Evolutionary conservation across 2,329 filamentous ascomycete species (phyloP), one percentile per base, ranked within the genome.

Genomic region (Chaetomium globosum): DNA sequence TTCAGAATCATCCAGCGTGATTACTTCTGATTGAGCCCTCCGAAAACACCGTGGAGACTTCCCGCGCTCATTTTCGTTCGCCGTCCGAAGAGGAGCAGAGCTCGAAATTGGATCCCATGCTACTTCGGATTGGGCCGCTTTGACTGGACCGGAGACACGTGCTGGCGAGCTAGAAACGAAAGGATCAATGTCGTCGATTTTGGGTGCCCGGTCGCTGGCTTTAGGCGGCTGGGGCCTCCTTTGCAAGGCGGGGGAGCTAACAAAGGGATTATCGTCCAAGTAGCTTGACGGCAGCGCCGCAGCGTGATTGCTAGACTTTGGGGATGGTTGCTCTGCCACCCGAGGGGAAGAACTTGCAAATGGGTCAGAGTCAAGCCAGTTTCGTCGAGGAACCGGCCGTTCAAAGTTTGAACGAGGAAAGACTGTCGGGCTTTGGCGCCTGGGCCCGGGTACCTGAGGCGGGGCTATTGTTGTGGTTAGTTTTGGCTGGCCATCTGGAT

Each of bases 51-150:
- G 67, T 31, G 63, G 12, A 21, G 66, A 28, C n/a, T 33, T 59
- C 3, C 39, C 9, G 10, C 21, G 16, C 3, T 65, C 61, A 6
- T 72, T 64, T 8, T 71, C 62, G 55, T 59, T 1, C 39, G 63
- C 65, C 3, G 66, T 70, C 2, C 65, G 64, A 54, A 83, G 79
- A 0, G 82, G 83, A 4, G 81, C 82, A 1, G 81, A 84, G 71
- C 82, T 85, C 0, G 82, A 85, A 59, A 84, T 84, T 0, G 81
- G 82, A 69, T 83, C 81, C 81, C 81, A 83, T 0, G 74, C 73
- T 3, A 71, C 72, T 4, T 73, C 70, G 23, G 70, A 63, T 54
- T 68, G 76, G 5, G 72, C 65, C 6, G 69, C 53, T 19, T 66
- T 72, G 1, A 63, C 49, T 30, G 61, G 69, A 68, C n/a, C 58